Evolutionary conservation across 306 rosid genomes (phyloP).

Genomic region (Acacia crassicarpa): DNA sequence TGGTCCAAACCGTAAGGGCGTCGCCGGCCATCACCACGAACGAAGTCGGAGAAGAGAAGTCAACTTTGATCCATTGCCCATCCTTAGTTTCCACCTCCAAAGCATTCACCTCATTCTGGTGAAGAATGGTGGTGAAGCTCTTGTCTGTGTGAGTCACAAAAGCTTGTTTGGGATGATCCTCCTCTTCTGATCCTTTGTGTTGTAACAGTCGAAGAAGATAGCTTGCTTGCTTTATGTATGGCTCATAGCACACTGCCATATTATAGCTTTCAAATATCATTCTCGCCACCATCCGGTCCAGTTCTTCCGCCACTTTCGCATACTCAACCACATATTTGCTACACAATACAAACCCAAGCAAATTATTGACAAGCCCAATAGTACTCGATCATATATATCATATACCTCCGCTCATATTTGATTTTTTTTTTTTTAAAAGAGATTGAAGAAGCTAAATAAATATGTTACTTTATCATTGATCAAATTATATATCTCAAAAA

Average conservation of each 20-base stretch:
- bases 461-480: too few relatives aligned
- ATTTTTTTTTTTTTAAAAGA: too few relatives aligned
- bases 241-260: slow-evolving; percentile 36
- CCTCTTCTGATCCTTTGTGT: slow-evolving; percentile 44
- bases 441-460: too few relatives aligned
- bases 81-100: slow-evolving; percentile 61
- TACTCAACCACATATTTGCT: slow-evolving; percentile 50
- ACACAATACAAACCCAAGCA: background rate
- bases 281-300: slow-evolving; percentile 62
- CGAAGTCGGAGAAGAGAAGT: slow-evolving; percentile 60
- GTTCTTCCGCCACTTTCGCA: slow-evolving; percentile 55
- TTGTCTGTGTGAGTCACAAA: slow-evolving; percentile 77
- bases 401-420: too few relatives aligned
- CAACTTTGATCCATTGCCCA: slow-evolving; percentile 64
- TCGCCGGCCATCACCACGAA: slow-evolving; percentile 78
- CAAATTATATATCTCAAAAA: too few relatives aligned
- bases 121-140: slow-evolving; percentile 80
- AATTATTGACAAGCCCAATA: background rate
- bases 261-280: slow-evolving; percentile 80
- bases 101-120: slow-evolving; percentile 66
- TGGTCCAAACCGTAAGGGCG: slow-evolving; percentile 86
- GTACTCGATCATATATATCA: background rate
- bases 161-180: slow-evolving; percentile 44
- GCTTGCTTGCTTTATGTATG: slow-evolving; percentile 37
- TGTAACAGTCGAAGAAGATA: slow-evolving; percentile 67